A percentile compares a stretch with the other conserved stretches of the same genome.
phyloP scores from a whole-genome alignment of 2,329 filamentous ascomycete species.

The Fusarium sambucinum region DNA sequence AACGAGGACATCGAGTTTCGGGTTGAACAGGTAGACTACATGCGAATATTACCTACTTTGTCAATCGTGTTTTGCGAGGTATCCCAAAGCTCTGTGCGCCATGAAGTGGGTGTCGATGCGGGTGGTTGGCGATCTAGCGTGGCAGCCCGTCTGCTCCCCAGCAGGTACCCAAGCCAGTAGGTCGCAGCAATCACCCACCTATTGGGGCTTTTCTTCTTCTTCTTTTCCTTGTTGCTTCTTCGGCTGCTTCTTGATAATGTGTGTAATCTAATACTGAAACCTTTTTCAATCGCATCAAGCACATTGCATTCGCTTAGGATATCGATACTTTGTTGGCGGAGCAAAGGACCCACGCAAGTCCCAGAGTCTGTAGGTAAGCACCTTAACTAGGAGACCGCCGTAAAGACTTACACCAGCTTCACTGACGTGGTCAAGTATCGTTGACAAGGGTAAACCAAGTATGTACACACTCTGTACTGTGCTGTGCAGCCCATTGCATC shows the following conservation, averaged over 20 bases:
- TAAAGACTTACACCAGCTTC: slow-evolving; percentile 29
- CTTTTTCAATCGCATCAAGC: neutral
- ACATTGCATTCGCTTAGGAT: neutral
- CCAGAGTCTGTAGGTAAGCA: slow-evolving; percentile 18
- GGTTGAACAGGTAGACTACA: slow-evolving; percentile 9
- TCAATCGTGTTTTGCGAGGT: slow-evolving; percentile 1
- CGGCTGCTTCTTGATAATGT: slow-evolving; percentile 17
- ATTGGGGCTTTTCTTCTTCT: slow-evolving; percentile 13
- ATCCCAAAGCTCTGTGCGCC: slow-evolving; percentile 23
- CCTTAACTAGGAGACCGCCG: slow-evolving; percentile 16
- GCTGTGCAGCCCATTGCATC: slow-evolving; percentile 2
- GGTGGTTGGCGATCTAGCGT: slow-evolving; percentile 43
- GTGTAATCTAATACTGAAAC: slow-evolving; percentile 10
- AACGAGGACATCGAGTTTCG: slow-evolving; percentile 28
- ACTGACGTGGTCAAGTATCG: slow-evolving; percentile 30
- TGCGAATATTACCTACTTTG: slow-evolving; percentile 17
- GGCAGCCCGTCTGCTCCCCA: slow-evolving; percentile 27
- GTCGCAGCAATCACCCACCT: slow-evolving; percentile 12
- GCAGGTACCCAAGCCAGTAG: neutral
- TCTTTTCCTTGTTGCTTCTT: slow-evolving; percentile 14
- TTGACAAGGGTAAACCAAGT: slow-evolving; percentile 26
- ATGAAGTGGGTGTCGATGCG: slow-evolving; percentile 29
- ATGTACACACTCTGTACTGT: neutral
- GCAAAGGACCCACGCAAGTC: neutral
- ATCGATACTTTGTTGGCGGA: neutral